Conservation (phyloP, 768 basidiomycete species). For the Kondoa malvinella region DNA sequence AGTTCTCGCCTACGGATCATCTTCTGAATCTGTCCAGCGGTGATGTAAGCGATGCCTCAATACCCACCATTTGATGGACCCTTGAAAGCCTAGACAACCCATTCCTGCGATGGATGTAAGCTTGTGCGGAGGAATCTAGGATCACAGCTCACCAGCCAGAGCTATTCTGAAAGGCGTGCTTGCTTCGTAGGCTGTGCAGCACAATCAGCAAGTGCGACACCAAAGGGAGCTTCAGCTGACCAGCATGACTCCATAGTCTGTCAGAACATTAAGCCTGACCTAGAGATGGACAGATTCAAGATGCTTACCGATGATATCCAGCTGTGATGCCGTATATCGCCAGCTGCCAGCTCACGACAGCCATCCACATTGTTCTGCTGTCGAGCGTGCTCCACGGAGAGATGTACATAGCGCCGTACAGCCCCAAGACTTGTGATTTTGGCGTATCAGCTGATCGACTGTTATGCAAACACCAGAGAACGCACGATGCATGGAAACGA, state of each 20-base stretch:
- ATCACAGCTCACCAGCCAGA: neutral
- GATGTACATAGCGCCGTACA: conserved; percentile 1
- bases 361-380: conserved; percentile 6
- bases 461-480: neutral
- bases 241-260: neutral
- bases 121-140: too few relatives aligned
- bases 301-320: conserved; percentile 40
- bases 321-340: conserved; percentile 44
- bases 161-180: neutral
- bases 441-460: neutral
- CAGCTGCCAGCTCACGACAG: conserved; percentile 44
- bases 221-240: conserved; percentile 45
- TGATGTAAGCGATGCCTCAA: conserved; percentile 60
- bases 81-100: conserved; percentile 60
- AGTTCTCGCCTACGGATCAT: conserved; percentile 42
- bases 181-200: conserved; percentile 29
- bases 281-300: conserved; percentile 57
- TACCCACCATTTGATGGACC: conserved; percentile 53
- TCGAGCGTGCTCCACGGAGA: conserved; percentile 4
- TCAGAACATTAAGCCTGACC: conserved; percentile 33
- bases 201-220: conserved; percentile 44
- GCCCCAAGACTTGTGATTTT: neutral
- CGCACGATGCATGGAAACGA: conserved; percentile 9
- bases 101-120: conserved; percentile 41
- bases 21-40: conserved; percentile 51